These are phyloP conservation scores for Hypericum perforatum DNA, from an alignment of 345 rosid species.

Conservation along the genomic window DNA sequence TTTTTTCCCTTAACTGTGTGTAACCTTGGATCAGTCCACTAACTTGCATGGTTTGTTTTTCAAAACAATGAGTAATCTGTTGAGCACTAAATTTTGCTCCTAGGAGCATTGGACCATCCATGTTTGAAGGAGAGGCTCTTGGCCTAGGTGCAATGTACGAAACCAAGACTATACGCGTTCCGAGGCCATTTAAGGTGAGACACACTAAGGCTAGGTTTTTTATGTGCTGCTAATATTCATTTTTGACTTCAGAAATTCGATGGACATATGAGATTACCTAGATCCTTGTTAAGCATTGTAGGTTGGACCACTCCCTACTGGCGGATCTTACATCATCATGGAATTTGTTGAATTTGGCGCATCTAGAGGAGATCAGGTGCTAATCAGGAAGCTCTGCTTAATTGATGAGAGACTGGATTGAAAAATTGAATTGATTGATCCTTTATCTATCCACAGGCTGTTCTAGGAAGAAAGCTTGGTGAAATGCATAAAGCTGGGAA, in stretches of 20 bases:
- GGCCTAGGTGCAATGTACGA: conserved; percentile 84
- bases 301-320: conserved; percentile 67
- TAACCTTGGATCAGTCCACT: conserved; percentile 1
- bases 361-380: conserved; percentile 78
- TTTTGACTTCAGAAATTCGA: neutral
- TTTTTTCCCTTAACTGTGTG: neutral
- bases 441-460: conserved; percentile 40
- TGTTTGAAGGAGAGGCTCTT: conserved; percentile 91
- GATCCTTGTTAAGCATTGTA: conserved; percentile 16
- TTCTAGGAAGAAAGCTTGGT: conserved; percentile 75
- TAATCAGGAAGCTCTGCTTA: conserved; percentile 9
- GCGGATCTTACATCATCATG: conserved; percentile 90
- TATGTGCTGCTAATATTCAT: neutral
- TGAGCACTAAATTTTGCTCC: conserved; percentile 8
- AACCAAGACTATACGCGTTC: conserved; percentile 66
- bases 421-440: conserved; percentile 12
- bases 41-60: neutral
- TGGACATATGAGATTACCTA: neutral
- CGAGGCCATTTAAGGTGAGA: conserved; percentile 72
- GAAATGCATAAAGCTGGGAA: conserved; percentile 92
- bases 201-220: conserved; percentile 3
- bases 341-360: conserved; percentile 75
- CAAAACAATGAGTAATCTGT: conserved; percentile 9
- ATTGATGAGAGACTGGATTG: conserved; percentile 2
- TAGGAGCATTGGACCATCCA: conserved; percentile 74